Conservation (phyloP, 176 grass and related monocot genomes). For the Tillandsia fasciculata region DNA sequence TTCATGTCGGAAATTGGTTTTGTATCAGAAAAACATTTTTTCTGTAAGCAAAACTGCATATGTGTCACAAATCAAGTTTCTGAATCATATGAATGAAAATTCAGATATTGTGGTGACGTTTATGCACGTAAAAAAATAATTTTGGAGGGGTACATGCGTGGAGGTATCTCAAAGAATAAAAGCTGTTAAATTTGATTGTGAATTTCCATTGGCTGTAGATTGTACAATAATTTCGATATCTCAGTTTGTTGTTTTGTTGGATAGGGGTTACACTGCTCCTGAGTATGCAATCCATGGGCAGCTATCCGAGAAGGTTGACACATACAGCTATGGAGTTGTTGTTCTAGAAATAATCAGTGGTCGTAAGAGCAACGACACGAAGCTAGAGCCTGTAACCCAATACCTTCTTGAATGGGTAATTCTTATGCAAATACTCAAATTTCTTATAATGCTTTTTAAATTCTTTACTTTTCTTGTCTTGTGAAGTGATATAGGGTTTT, state of each 20-base stretch:
- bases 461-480: not conserved
- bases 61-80: no score
- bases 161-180: no score
- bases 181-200: not conserved
- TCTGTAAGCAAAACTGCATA: no score
- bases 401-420: constrained; percentile 86
- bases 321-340: constrained; percentile 70
- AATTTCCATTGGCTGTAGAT: not conserved
- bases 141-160: no score
- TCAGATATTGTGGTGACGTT: no score
- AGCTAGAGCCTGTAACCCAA: constrained; percentile 47
- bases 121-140: no score
- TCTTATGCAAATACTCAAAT: not conserved
- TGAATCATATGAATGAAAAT: no score
- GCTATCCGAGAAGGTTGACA: constrained; percentile 75
- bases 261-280: constrained; percentile 80
- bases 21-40: no score
- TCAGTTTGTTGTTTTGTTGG: constrained; percentile 11
- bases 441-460: not conserved
- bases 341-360: constrained; percentile 80
- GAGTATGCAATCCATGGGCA: constrained; percentile 83
- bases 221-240: constrained; percentile 6
- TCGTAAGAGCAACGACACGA: constrained; percentile 63
- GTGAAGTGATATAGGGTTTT: no score
- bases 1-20: no score